phyloP scores from a whole-genome alignment of 2,329 filamentous ascomycete genomes.

The Seiridium unicorne region DNA sequence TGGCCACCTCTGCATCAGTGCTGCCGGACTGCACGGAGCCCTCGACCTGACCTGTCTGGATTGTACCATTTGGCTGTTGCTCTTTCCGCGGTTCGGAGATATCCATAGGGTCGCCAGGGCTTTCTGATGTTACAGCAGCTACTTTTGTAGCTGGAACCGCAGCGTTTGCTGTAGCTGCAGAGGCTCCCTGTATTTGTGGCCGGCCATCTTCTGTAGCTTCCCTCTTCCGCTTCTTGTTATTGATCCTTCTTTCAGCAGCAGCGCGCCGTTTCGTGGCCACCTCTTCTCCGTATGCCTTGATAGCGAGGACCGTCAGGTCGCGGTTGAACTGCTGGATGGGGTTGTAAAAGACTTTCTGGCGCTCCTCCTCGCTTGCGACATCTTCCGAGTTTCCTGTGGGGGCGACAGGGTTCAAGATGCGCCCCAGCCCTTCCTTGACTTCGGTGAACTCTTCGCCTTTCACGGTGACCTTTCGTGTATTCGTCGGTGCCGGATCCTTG shows the following conservation, averaged over 20 bases:
- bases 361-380: slow-evolving; percentile 51
- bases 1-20: not conserved
- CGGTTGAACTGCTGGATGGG: slow-evolving; percentile 99
- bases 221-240: slow-evolving; percentile 41
- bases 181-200: slow-evolving; percentile 19
- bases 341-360: slow-evolving; percentile 93
- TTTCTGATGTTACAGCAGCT: not conserved
- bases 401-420: slow-evolving; percentile 50
- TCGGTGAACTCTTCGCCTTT: slow-evolving; percentile 50
- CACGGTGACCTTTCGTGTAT: slow-evolving; percentile 31
- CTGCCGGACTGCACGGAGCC: not conserved
- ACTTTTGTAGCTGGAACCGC: not conserved
- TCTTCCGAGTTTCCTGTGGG: slow-evolving; percentile 30
- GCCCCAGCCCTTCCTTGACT: slow-evolving; percentile 55
- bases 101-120: slow-evolving; percentile 9
- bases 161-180: not conserved
- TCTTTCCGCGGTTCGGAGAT: slow-evolving; percentile 6
- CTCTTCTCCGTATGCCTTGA: slow-evolving; percentile 82
- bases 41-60: not conserved
- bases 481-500: slow-evolving; percentile 20
- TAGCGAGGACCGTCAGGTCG: slow-evolving; percentile 88
- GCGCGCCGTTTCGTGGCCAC: slow-evolving; percentile 44
- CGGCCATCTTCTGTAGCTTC: slow-evolving; percentile 11
- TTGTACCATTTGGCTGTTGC: not conserved
- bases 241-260: slow-evolving; percentile 40